Base-by-base conservation (phyloP, 352 stramenopile species). In the Pythium phragmitis region DNA sequence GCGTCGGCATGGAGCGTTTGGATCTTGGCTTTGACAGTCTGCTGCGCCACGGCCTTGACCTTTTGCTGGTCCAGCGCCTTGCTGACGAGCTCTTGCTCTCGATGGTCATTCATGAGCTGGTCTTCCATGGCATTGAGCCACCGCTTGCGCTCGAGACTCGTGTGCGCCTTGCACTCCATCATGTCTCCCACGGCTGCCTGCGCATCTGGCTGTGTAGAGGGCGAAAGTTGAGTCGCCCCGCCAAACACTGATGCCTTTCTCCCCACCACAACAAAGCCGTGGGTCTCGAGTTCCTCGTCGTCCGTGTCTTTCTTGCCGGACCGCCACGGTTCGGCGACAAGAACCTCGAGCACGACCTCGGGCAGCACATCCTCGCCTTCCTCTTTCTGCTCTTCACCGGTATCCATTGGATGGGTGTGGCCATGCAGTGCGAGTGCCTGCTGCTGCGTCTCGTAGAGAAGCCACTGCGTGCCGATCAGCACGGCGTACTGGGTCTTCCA, bases 401-500 rank as follows among this genome's bases (percentile, higher is more conserved):
- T 47, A 33, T 66, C 57, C 1, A 23, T 36, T 26, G 63, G 57
- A 21, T 66, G 47, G 51, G 66, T 68, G 49, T 69, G 66, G 30
- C 60, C 61, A 23, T 69, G 60, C 0, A 73, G 60, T 4, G 45
- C 63, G n/a, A 83, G 55, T 0, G 81, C 84, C 28, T 91, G 72
- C 14, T 77, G 58, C 55, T 93, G 85, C 8, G 62, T 85, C 41
- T 87, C 77, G 41, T 91, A 93, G 42, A 91, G 66, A 8, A 93
- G 68, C 77, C 80, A 87, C 57, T 91, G 76, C 19, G 79, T 79
- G 7, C 80, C 79, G 57, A 93, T 73, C 33, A 93, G 66, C 26
- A 90, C 85, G 21, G 76, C 85, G 57, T 91, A 93, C n/a, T 78
- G 70, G 3, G 67, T 75, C 52, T 79, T 81, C 82, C 82, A 91